Conservation (phyloP, 2,329 filamentous ascomycete genomes). For the Sporothrix dimorphospora region DNA sequence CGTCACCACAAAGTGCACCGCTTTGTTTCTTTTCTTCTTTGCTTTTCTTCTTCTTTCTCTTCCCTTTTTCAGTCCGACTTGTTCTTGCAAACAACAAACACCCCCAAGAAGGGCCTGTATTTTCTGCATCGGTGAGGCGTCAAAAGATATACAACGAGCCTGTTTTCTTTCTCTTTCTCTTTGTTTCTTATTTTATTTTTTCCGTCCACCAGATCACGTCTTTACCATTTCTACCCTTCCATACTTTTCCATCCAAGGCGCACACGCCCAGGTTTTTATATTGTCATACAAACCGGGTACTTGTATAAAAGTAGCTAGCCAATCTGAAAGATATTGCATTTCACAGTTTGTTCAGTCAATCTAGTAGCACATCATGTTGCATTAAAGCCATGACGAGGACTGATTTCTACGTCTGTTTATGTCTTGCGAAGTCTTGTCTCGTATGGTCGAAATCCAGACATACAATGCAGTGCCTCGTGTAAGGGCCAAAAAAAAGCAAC, state of each 20-base stretch:
- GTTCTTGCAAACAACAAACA: neutral
- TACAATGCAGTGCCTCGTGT: neutral
- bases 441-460: neutral
- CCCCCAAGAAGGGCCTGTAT: neutral
- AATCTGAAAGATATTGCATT: neutral
- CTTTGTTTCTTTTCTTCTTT: neutral
- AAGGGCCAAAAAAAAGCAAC: neutral
- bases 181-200: neutral
- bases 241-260: neutral
- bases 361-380: neutral
- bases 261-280: neutral
- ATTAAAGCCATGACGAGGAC: neutral
- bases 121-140: slow-evolving; percentile 27
- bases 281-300: neutral
- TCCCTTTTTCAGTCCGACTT: neutral
- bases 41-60: neutral
- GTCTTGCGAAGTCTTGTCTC: neutral
- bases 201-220: neutral
- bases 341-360: neutral
- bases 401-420: neutral
- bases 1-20: neutral
- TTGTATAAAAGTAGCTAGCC: neutral
- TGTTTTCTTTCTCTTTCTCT: slow-evolving; percentile 1
- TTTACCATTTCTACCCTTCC: neutral
- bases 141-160: slow-evolving; percentile 1